Evolutionary conservation across 805 yeast genomes (phyloP), one percentile per base, ranked within the genome.

Genomic region (Teunomyces funiuensis): DNA sequence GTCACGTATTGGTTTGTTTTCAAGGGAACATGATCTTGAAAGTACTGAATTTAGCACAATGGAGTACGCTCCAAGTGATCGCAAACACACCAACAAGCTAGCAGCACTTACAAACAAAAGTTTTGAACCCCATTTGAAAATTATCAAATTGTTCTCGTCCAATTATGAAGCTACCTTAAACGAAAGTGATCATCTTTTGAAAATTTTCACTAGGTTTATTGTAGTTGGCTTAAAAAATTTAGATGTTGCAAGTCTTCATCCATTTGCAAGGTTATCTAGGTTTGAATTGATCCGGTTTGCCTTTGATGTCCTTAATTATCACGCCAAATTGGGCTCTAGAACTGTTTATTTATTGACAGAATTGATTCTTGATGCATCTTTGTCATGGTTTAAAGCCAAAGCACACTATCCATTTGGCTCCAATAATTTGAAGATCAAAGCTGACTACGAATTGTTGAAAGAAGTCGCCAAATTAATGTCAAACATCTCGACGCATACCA

Each of bases 61-160:
- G 99, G 93, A 87, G 48, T 93, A 93, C 53, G 67, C 89, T 1
- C 97, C 99, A 8, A 82, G 95, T 34, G 82, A 85, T 62, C 82
- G 80, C 50, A 69, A 70, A 33, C 72, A 69, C 5, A 73, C 83
- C 6, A 76, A 77, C 40, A 78, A 75, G 45, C 63, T 68, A 25
- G 80, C 88, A 0, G 60, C 63, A 2, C 49, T 58, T 2, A 80
- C 82, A 1, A 70, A 75, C 4, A 65, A 71, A 39, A 59, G 71
- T 4, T 65, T 78, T 45, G 80, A 81, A 40, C 86, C 95, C 0
- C 97, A 93, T 58, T 61, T 78, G 29, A 73, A 76, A 43, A 71
- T 93, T 19, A 79, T 88, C 36, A 68, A 78, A 39, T 74, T 89
- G 54, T 74, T 93, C 53, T 62, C 80, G 4, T 85, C 95, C 4